phyloP scores from a whole-genome alignment of 257 asterid genomes.

The Solanum tacnaense region DNA sequence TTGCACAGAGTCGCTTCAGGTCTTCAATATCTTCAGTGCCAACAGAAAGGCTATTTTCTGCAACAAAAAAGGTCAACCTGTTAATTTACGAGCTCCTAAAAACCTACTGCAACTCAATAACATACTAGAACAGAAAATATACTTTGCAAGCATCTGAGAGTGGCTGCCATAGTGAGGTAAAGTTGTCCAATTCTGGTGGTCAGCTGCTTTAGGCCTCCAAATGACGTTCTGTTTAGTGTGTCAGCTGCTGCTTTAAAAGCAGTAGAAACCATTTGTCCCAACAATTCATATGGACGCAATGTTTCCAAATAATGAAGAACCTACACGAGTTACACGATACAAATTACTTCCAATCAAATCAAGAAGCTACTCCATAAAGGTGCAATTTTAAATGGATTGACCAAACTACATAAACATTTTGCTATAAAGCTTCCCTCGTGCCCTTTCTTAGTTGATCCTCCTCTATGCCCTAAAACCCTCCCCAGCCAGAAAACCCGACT shows the following conservation, averaged over 20 bases:
- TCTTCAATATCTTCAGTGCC: conserved; percentile 51
- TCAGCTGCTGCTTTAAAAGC: conserved; percentile 86
- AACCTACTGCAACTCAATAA: neutral
- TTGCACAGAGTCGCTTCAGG: conserved; percentile 50
- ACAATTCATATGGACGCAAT: conserved; percentile 51
- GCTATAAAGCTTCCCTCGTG: neutral
- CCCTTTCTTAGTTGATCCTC: neutral
- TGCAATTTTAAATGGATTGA: neutral
- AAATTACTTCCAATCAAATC: neutral
- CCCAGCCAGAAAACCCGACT: neutral
- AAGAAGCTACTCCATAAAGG: neutral
- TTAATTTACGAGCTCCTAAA: neutral
- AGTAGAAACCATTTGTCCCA: conserved; percentile 83
- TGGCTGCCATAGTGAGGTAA: conserved; percentile 54
- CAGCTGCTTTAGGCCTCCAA: conserved; percentile 62
- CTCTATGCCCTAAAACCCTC: neutral
- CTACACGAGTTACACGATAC: conserved; percentile 3
- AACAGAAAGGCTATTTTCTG: conserved; percentile 35
- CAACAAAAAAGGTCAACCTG: neutral
- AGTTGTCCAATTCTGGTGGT: conserved; percentile 52
- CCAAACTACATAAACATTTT: neutral
- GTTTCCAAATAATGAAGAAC: conserved; percentile 95
- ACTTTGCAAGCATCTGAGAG: conserved; percentile 54
- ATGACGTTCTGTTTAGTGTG: conserved; percentile 59
- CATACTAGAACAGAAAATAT: neutral